phyloP scores from a whole-genome alignment of 805 yeast species.

The Pichia deserticola region DNA sequence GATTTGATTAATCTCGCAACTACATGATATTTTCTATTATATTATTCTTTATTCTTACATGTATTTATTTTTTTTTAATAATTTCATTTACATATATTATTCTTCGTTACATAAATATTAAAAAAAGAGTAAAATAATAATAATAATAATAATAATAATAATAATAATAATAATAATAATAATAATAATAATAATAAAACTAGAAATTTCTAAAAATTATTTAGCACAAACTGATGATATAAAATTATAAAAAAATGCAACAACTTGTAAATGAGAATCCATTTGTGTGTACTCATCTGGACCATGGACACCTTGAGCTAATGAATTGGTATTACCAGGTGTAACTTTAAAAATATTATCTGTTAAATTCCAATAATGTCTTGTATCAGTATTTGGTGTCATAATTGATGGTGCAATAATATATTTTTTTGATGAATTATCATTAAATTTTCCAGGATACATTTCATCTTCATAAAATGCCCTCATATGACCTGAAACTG shows the following conservation, averaged over 20 bases:
- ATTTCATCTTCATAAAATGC: constrained; percentile 51
- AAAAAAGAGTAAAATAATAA: background rate
- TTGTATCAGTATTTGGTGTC: constrained; percentile 69
- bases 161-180: too few relatives aligned
- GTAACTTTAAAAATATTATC: constrained; percentile 54
- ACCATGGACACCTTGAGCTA: constrained; percentile 43
- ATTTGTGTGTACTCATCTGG: constrained; percentile 53
- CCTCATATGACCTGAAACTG: constrained; percentile 53
- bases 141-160: too few relatives aligned
- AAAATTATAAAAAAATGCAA: constrained; percentile 30
- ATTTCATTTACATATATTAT: too few relatives aligned
- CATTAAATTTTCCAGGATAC: constrained; percentile 20
- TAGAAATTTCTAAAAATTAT: background rate
- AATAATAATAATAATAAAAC: background rate
- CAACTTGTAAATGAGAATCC: constrained; percentile 50
- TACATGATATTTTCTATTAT: too few relatives aligned
- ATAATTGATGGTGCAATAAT: constrained; percentile 52
- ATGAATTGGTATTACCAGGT: constrained; percentile 35
- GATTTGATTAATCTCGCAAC: too few relatives aligned
- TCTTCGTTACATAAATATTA: too few relatives aligned
- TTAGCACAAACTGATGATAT: constrained; percentile 2
- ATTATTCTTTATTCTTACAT: too few relatives aligned
- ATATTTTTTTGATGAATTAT: background rate
- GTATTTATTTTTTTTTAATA: too few relatives aligned
- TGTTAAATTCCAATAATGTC: constrained; percentile 56